These are phyloP conservation scores for Suillus subaureus DNA, from an alignment of 768 basidiomycete genomes.

Conservation along the genomic window DNA sequence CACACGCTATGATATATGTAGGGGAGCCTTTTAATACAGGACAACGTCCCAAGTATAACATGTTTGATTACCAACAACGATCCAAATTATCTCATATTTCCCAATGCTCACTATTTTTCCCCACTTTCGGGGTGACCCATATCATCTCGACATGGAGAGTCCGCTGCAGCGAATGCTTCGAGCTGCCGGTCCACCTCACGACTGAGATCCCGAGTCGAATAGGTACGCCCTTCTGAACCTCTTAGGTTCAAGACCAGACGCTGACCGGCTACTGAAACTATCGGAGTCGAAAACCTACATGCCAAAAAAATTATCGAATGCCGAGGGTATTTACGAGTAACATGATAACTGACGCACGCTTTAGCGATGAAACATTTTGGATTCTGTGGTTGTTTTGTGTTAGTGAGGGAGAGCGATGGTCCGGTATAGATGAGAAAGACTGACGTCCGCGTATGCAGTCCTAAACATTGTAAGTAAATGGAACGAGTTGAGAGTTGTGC, in stretches of 20 bases:
- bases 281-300: slow-evolving; percentile 13
- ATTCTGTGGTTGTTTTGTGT: neutral
- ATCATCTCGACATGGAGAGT: neutral
- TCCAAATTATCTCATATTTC: neutral
- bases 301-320: neutral
- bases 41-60: neutral
- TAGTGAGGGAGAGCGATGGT: neutral
- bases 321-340: neutral
- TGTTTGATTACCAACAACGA: neutral
- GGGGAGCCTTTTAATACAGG: neutral
- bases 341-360: neutral
- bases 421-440: neutral
- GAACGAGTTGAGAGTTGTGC: neutral
- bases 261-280: slow-evolving; percentile 25
- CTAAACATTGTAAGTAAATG: neutral
- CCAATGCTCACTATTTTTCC: neutral
- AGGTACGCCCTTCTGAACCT: slow-evolving; percentile 5
- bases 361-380: slow-evolving; percentile 10
- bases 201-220: slow-evolving; percentile 19
- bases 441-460: slow-evolving; percentile 1
- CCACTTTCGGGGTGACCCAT: no score
- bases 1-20: neutral
- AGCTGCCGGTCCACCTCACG: slow-evolving; percentile 21
- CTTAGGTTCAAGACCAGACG: slow-evolving; percentile 27
- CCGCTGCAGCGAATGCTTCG: slow-evolving; percentile 4